These are phyloP conservation scores for Anacardium occidentale DNA, from an alignment of 345 rosid species.

Conservation along the genomic window DNA sequence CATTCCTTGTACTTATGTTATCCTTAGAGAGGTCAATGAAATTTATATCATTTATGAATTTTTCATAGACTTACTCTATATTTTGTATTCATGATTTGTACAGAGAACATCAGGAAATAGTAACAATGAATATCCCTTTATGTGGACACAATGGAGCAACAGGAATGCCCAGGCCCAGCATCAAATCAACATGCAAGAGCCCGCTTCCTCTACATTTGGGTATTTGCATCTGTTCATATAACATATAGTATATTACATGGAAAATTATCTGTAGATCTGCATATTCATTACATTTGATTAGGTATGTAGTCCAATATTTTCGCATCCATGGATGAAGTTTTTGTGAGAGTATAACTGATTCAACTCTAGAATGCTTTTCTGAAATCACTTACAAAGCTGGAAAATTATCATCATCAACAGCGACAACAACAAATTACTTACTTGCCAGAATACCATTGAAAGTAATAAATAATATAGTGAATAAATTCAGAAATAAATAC, in stretches of 20 bases:
- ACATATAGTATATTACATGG: no score
- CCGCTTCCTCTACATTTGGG: conserved; percentile 12
- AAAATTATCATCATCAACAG: no score
- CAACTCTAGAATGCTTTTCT: no score
- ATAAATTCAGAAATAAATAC: not conserved
- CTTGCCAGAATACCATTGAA: no score
- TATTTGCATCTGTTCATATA: not conserved
- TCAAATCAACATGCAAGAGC: conserved; percentile 13
- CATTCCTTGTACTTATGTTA: not conserved
- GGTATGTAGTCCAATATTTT: no score
- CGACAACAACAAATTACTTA: not conserved
- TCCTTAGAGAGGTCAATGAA: not conserved
- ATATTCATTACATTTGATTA: no score
- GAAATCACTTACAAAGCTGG: no score
- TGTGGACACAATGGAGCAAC: not conserved
- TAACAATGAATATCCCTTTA: not conserved
- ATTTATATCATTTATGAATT: no score
- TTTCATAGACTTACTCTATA: not conserved
- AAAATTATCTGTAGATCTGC: not conserved
- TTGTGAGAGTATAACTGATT: no score
- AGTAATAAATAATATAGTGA: no score
- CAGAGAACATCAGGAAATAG: not conserved
- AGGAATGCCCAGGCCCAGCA: not conserved
- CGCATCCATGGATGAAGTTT: no score
- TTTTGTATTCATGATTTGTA: not conserved